Conservation (phyloP, 495 filamentous ascomycete species). For the Lophiostoma macrostomum region DNA sequence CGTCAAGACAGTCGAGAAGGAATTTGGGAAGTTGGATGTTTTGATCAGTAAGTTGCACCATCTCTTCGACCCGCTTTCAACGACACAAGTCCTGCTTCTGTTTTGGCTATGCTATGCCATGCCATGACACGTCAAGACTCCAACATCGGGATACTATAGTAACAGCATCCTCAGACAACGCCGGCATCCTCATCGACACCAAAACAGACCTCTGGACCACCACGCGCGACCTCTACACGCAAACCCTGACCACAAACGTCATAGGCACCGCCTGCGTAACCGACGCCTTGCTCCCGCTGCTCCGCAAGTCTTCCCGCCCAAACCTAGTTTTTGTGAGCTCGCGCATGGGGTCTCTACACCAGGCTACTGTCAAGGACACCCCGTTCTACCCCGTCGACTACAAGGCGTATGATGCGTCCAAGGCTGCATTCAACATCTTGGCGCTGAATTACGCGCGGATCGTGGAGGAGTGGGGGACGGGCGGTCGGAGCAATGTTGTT, state of each 20-base stretch:
- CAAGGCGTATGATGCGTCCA: conserved; percentile 20
- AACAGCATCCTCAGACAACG: too few relatives aligned
- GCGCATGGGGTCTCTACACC: conserved; percentile 4
- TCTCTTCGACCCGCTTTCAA: too few relatives aligned
- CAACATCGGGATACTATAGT: too few relatives aligned
- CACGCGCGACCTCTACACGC: conserved; percentile 5
- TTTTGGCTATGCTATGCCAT: too few relatives aligned
- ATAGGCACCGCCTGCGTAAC: conserved; percentile 18
- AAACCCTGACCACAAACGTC: conserved; percentile 21
- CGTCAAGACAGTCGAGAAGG: background rate
- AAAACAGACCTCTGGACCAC: background rate
- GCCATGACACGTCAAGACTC: too few relatives aligned
- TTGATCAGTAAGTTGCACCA: too few relatives aligned
- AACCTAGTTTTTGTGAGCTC: conserved; percentile 11
- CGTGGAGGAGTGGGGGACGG: conserved; percentile 3
- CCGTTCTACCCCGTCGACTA: conserved; percentile 12
- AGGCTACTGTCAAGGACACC: background rate
- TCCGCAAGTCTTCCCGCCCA: conserved; percentile 6
- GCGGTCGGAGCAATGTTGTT: conserved; percentile 6
- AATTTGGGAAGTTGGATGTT: conserved; percentile 14
- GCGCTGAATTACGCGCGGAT: conserved; percentile 5
- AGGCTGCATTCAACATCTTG: conserved; percentile 21
- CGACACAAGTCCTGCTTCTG: too few relatives aligned
- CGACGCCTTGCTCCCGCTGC: conserved; percentile 16
- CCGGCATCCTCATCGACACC: conserved; percentile 14